Percentiles rank a stretch among this genome's conserved stretches.
phyloP scores from a whole-genome alignment of 2,329 filamentous ascomycete species.

The Graphilbum sp. region DNA sequence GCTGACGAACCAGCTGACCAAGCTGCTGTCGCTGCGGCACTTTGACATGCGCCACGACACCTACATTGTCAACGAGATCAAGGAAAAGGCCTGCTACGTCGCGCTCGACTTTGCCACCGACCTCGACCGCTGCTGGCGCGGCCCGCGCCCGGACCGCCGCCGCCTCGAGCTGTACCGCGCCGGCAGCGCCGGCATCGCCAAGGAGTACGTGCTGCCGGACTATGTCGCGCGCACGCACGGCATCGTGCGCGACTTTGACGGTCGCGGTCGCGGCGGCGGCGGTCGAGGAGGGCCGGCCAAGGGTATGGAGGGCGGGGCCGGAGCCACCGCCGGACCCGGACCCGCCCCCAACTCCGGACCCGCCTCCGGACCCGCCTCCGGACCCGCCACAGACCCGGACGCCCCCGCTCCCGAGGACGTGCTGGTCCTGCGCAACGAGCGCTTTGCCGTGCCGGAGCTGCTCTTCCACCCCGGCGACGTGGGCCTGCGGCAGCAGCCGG shows the following conservation, averaged over 20 bases:
- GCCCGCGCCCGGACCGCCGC: slow-evolving; percentile 32
- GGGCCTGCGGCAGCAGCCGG: slow-evolving; percentile 54
- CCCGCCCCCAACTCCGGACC: too few relatives aligned
- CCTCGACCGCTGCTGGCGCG: slow-evolving; percentile 74
- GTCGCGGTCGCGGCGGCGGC: slow-evolving; percentile 28
- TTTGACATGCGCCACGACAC: slow-evolving; percentile 94
- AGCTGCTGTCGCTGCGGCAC: slow-evolving; percentile 75
- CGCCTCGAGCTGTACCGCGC: slow-evolving; percentile 30
- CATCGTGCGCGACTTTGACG: slow-evolving; percentile 63
- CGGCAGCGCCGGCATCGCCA: slow-evolving; percentile 45
- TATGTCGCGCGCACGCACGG: slow-evolving; percentile 46
- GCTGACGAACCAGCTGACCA: slow-evolving; percentile 82
- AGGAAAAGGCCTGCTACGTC: slow-evolving; percentile 77
- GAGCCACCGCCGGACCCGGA: too few relatives aligned
- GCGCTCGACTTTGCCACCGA: slow-evolving; percentile 60
- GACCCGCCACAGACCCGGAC: neutral
- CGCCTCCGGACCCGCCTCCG: too few relatives aligned
- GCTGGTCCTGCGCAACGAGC: slow-evolving; percentile 76
- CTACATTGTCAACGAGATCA: slow-evolving; percentile 89
- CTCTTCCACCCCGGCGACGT: slow-evolving; percentile 78
- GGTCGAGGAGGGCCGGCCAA: too few relatives aligned
- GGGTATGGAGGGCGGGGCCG: too few relatives aligned
- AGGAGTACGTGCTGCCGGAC: slow-evolving; percentile 88
- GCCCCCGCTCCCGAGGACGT: slow-evolving; percentile 50
- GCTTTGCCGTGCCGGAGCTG: slow-evolving; percentile 79